These are phyloP conservation scores for Oryza officinalis DNA, from an alignment of 176 grass and related monocot genomes.

Conservation along the genomic window DNA sequence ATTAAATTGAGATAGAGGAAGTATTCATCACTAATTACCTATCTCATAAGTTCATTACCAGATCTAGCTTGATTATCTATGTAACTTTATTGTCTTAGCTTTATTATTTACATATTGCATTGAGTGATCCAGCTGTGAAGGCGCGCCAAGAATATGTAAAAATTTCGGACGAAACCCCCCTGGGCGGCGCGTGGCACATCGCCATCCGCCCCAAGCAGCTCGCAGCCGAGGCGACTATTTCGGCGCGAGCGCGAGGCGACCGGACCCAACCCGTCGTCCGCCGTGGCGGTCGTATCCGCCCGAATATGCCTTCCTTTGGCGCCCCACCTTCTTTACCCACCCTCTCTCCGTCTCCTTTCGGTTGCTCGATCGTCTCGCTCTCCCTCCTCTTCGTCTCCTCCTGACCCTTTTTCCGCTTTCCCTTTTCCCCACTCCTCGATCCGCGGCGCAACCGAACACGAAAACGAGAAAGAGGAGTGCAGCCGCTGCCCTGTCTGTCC, in stretches of 20 bases:
- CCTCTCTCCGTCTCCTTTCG: neutral
- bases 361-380: neutral
- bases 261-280: neutral
- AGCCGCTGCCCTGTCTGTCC: constrained; percentile 10
- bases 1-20: too few relatives aligned
- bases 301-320: constrained; percentile 73
- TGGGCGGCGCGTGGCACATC: neutral
- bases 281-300: constrained; percentile 62
- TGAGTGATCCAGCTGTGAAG: too few relatives aligned
- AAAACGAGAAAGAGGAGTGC: constrained; percentile 8
- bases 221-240: constrained; percentile 37
- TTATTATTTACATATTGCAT: too few relatives aligned
- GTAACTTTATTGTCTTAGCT: too few relatives aligned
- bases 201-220: constrained; percentile 1
- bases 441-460: constrained; percentile 36
- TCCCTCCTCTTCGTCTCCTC: neutral
- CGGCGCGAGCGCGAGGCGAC: neutral
- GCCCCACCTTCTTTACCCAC: constrained; percentile 42
- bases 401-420: neutral
- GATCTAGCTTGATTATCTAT: too few relatives aligned
- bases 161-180: too few relatives aligned
- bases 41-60: too few relatives aligned
- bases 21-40: too few relatives aligned
- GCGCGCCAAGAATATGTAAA: too few relatives aligned
- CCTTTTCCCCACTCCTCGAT: constrained; percentile 25